These are phyloP conservation scores for Adansonia rubrostipa DNA, from an alignment of 441 rosid species.

Conservation along the genomic window DNA sequence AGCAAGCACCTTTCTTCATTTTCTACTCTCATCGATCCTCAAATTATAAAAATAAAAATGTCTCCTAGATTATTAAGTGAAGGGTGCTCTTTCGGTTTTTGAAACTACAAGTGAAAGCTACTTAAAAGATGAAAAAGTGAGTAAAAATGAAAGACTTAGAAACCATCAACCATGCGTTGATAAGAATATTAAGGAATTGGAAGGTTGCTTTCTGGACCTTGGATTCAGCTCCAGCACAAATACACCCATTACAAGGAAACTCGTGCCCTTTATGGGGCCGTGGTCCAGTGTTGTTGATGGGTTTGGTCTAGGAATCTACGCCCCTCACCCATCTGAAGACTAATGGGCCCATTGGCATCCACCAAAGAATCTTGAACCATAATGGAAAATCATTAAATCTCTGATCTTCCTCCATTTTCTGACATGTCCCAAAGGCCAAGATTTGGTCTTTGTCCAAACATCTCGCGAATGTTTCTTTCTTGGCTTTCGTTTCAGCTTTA, in stretches of 20 bases:
- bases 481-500: neutral
- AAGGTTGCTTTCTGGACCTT: slow-evolving; percentile 37
- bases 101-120: too few relatives aligned
- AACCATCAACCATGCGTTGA: neutral
- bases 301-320: neutral
- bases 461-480: neutral
- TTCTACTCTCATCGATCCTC: neutral
- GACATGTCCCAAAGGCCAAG: neutral
- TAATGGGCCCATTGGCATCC: neutral
- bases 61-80: neutral
- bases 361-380: neutral
- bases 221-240: slow-evolving; percentile 42
- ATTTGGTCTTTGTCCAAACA: neutral
- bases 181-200: neutral
- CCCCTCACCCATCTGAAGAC: neutral
- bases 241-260: slow-evolving; percentile 37
- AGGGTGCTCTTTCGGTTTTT: neutral
- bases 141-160: neutral
- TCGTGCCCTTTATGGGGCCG: neutral
- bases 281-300: neutral
- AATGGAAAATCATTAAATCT: neutral
- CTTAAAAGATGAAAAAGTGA: neutral
- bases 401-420: neutral
- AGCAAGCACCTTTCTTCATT: neutral
- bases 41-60: neutral